These are phyloP conservation scores for Penstemon davidsonii DNA, from an alignment of 257 asterid species.

Conservation along the genomic window DNA sequence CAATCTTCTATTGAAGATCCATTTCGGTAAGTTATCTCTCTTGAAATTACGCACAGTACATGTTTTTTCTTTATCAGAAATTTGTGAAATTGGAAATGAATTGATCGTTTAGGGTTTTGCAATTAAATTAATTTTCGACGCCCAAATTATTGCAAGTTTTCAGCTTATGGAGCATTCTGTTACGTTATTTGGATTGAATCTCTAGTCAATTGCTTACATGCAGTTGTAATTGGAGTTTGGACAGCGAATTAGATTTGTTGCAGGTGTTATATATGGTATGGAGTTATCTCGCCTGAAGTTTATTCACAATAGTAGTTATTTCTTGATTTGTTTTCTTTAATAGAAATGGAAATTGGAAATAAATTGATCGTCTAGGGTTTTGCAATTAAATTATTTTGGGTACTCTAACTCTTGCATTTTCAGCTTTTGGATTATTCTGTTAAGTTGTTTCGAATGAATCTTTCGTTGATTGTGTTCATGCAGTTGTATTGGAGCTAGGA, in stretches of 20 bases:
- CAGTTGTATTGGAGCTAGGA: slow-evolving; percentile 32
- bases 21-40: slow-evolving; percentile 25
- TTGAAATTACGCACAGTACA: neutral
- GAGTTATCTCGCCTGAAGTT: slow-evolving; percentile 12
- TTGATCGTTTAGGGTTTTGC: slow-evolving; percentile 37
- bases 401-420: neutral
- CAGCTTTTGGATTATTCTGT: slow-evolving; percentile 19
- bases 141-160: neutral
- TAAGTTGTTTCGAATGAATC: too few relatives aligned
- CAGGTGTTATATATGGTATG: too few relatives aligned
- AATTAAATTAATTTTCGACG: too few relatives aligned
- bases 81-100: neutral
- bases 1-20: slow-evolving; percentile 30
- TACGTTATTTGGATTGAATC: slow-evolving; percentile 8
- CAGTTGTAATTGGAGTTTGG: too few relatives aligned
- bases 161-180: neutral
- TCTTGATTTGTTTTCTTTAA: neutral
- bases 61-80: neutral
- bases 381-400: neutral
- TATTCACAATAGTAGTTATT: neutral
- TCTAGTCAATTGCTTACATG: too few relatives aligned
- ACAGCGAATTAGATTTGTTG: too few relatives aligned
- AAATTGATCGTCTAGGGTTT: slow-evolving; percentile 34
- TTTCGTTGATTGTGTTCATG: slow-evolving; percentile 24
- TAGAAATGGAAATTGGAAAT: neutral